Conservation (phyloP, 2,329 filamentous ascomycete species). For the Fonsecaea pedrosoi region DNA sequence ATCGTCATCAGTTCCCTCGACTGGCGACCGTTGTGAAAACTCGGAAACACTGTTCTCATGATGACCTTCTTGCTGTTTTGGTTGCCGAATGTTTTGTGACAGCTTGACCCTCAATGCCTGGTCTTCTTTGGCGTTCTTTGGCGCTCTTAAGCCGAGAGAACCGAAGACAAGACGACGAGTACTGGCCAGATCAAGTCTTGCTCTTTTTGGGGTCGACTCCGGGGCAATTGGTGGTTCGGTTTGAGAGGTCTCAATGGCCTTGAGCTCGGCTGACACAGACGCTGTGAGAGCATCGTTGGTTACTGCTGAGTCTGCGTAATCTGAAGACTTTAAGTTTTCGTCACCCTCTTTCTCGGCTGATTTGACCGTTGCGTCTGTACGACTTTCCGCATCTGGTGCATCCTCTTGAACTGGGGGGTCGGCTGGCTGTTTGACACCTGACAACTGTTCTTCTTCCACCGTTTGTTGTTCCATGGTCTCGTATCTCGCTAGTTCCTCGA, state of each 20-base stretch:
- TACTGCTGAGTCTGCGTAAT: neutral
- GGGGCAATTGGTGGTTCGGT: neutral
- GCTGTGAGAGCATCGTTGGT: neutral
- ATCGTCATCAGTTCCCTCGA: slow-evolving; percentile 55
- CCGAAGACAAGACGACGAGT: slow-evolving; percentile 73
- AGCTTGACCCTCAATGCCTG: slow-evolving; percentile 65
- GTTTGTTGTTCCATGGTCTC: slow-evolving; percentile 42
- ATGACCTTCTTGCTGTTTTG: slow-evolving; percentile 13
- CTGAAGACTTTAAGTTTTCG: slow-evolving; percentile 3
- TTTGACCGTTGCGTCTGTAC: neutral
- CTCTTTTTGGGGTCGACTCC: slow-evolving; percentile 43
- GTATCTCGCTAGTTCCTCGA: slow-evolving; percentile 40
- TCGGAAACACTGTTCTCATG: slow-evolving; percentile 9
- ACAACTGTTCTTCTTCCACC: slow-evolving; percentile 28
- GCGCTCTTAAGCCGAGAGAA: slow-evolving; percentile 71
- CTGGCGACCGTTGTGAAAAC: slow-evolving; percentile 31
- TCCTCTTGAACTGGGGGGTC: neutral
- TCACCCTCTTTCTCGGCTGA: neutral
- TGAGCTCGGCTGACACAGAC: slow-evolving; percentile 2
- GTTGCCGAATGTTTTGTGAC: slow-evolving; percentile 47
- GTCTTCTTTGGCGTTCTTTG: slow-evolving; percentile 72
- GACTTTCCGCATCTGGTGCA: neutral
- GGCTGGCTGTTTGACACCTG: neutral
- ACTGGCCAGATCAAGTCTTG: slow-evolving; percentile 64
- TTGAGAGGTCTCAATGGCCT: slow-evolving; percentile 4